Percentiles rank a stretch among this genome's conserved stretches.
phyloP scores from a whole-genome alignment of 352 stramenopile species.

The Globisporangium ultimum region DNA sequence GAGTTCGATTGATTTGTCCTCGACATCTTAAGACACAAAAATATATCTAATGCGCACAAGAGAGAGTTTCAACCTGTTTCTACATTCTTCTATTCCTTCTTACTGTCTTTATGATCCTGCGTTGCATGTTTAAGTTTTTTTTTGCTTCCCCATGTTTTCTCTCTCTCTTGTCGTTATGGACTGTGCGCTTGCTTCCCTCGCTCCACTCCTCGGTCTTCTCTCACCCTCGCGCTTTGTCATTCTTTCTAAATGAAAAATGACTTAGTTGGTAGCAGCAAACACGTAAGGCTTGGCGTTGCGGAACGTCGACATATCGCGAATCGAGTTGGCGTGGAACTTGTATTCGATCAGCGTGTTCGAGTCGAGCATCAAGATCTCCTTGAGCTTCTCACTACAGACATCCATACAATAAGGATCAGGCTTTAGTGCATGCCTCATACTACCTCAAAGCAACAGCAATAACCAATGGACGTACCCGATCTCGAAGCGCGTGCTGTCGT shows the following conservation, averaged over 20 bases:
- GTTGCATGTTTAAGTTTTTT: too few relatives aligned
- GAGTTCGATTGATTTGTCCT: too few relatives aligned
- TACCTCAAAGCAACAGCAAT: neutral
- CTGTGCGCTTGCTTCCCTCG: neutral
- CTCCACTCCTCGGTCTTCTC: neutral
- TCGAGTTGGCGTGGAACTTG: conserved; percentile 92
- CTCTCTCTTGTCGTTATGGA: too few relatives aligned
- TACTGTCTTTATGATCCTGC: too few relatives aligned
- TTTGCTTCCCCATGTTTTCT: too few relatives aligned
- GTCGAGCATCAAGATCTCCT: conserved; percentile 93
- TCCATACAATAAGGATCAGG: conserved; percentile 4
- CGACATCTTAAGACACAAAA: too few relatives aligned
- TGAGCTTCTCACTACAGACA: conserved; percentile 86
- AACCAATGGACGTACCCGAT: conserved; percentile 50
- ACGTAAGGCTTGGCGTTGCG: conserved; percentile 92
- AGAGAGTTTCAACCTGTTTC: too few relatives aligned
- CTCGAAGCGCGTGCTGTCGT: conserved; percentile 79
- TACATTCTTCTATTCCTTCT: too few relatives aligned
- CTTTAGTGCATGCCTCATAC: neutral
- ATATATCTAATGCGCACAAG: too few relatives aligned
- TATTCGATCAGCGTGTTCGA: conserved; percentile 94
- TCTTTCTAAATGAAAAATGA: neutral
- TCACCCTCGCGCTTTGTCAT: too few relatives aligned
- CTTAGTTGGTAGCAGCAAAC: conserved; percentile 68
- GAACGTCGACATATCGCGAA: conserved; percentile 93